Percentiles rank a stretch among this genome's conserved stretches.
phyloP scores from a whole-genome alignment of 2,329 filamentous ascomycete species.

The Talaromyces sp. region DNA sequence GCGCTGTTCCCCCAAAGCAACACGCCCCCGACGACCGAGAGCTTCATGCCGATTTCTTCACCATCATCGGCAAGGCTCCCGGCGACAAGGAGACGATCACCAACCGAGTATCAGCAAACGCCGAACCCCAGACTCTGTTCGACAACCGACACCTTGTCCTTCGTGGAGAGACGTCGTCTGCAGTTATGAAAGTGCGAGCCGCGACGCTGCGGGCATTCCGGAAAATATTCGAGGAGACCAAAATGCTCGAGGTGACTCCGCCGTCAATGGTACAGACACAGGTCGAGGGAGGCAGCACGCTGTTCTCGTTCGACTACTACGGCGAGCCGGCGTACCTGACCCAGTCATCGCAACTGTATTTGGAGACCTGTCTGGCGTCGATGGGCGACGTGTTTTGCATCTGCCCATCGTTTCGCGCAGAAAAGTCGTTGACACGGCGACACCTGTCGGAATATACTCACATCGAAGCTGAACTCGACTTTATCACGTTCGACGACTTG shows the following conservation, averaged over 20 bases:
- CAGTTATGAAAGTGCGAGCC: slow-evolving; percentile 80
- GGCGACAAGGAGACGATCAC: slow-evolving; percentile 88
- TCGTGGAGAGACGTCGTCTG: slow-evolving; percentile 75
- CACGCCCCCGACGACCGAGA: slow-evolving; percentile 80
- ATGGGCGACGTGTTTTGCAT: slow-evolving; percentile 96
- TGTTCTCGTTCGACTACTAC: slow-evolving; percentile 88
- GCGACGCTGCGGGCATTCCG: slow-evolving; percentile 76
- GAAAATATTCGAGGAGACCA: slow-evolving; percentile 68
- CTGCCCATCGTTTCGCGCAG: slow-evolving; percentile 96
- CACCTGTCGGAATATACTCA: slow-evolving; percentile 96
- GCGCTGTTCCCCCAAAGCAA: slow-evolving; percentile 68
- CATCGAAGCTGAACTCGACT: slow-evolving; percentile 93
- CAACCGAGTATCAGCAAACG: slow-evolving; percentile 66
- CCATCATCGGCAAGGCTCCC: slow-evolving; percentile 70
- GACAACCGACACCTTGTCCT: slow-evolving; percentile 81
- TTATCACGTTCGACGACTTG: slow-evolving; percentile 86
- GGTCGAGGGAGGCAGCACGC: slow-evolving; percentile 84
- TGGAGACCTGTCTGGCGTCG: slow-evolving; percentile 86
- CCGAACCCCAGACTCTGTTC: slow-evolving; percentile 67
- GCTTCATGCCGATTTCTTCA: slow-evolving; percentile 84
- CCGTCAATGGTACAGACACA: slow-evolving; percentile 92
- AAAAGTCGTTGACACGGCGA: slow-evolving; percentile 89
- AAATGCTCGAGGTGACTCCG: slow-evolving; percentile 76
- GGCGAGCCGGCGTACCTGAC: slow-evolving; percentile 87
- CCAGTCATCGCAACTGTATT: slow-evolving; percentile 94